Evolutionary conservation across 2,329 filamentous ascomycete genomes (phyloP).

Genomic region (Fusarium multiceps): DNA sequence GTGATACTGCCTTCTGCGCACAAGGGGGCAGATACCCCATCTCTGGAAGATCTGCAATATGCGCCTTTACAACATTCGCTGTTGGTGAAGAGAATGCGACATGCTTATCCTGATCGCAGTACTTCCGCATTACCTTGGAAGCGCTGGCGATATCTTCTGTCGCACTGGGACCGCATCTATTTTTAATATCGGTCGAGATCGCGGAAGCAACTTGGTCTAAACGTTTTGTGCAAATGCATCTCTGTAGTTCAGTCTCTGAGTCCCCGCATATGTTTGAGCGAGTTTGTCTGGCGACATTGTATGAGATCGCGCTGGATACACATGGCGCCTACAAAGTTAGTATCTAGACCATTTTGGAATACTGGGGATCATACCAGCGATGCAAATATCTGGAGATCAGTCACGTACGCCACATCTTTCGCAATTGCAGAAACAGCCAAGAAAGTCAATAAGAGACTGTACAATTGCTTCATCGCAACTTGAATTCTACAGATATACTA

Average conservation of each 20-base stretch:
- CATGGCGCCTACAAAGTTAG: conserved; percentile 59
- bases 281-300: conserved; percentile 58
- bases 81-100: conserved; percentile 57
- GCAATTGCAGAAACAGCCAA: conserved; percentile 20
- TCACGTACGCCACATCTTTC: conserved; percentile 56
- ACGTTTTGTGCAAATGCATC: conserved; percentile 63
- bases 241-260: conserved; percentile 58
- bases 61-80: conserved; percentile 55
- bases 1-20: conserved; percentile 47
- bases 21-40: conserved; percentile 55
- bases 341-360: background rate
- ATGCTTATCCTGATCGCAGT: conserved; percentile 58
- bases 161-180: conserved; percentile 59
- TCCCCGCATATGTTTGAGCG: conserved; percentile 55
- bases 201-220: conserved; percentile 52
- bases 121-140: conserved; percentile 57
- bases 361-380: conserved; percentile 50
- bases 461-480: conserved; percentile 39
- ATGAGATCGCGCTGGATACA: conserved; percentile 58
- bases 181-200: conserved; percentile 55
- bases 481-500: background rate
- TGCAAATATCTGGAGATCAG: conserved; percentile 57
- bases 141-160: conserved; percentile 62
- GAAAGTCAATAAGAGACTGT: conserved; percentile 21
- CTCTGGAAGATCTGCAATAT: conserved; percentile 62